Percentiles rank a stretch among this genome's conserved stretches.
Evolutionary conservation across 2,329 filamentous ascomycete genomes (phyloP).

Genomic region (Nakataea oryzae): DNA sequence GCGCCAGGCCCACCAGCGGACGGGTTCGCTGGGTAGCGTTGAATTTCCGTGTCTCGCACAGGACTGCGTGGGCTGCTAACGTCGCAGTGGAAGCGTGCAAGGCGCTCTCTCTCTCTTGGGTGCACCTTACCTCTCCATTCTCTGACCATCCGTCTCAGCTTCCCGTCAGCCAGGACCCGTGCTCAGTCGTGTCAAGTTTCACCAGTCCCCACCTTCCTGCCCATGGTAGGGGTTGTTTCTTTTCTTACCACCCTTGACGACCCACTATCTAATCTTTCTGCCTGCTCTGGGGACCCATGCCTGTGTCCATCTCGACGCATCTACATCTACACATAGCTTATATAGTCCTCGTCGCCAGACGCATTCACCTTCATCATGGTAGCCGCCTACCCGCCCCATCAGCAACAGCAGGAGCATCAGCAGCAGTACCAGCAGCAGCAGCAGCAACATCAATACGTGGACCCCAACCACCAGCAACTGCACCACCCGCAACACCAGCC

Average conservation of each 20-base stretch:
- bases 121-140: too few relatives aligned
- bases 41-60: too few relatives aligned
- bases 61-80: too few relatives aligned
- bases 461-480: not conserved
- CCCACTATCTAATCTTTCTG: too few relatives aligned
- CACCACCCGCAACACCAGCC: slow-evolving; percentile 2
- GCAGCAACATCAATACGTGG: not conserved
- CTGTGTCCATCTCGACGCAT: not conserved
- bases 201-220: too few relatives aligned
- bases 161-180: too few relatives aligned
- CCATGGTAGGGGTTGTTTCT: not conserved
- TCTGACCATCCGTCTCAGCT: too few relatives aligned
- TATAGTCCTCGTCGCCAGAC: not conserved
- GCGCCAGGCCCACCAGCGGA: too few relatives aligned
- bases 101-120: too few relatives aligned
- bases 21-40: too few relatives aligned
- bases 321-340: not conserved
- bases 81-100: too few relatives aligned
- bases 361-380: not conserved
- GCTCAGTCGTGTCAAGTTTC: not conserved
- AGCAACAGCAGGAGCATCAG: slow-evolving; percentile 9
- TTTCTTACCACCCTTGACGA: not conserved
- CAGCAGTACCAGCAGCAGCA: slow-evolving; percentile 7
- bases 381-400: slow-evolving; percentile 17
- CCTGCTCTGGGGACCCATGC: too few relatives aligned